These are phyloP conservation scores for Globisporangium uncinulatum DNA, from an alignment of 352 stramenopile species.

Conservation along the genomic window DNA sequence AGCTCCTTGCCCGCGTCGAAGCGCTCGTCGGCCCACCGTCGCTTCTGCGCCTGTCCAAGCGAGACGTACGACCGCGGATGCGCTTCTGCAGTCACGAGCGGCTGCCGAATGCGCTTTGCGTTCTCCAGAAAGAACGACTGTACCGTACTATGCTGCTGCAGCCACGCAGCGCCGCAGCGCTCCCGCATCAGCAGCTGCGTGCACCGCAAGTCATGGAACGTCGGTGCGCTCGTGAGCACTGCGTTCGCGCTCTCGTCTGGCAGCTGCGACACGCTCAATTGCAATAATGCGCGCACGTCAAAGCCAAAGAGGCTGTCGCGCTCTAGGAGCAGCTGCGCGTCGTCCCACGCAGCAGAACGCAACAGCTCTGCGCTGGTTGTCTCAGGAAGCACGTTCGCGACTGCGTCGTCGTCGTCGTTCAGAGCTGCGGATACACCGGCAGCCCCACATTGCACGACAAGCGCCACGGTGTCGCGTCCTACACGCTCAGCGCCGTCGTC, in stretches of 20 bases:
- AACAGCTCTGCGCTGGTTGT: not conserved
- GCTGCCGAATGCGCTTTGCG: no score
- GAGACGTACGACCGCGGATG: slow-evolving; percentile 25
- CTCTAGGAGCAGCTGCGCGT: not conserved
- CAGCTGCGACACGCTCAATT: not conserved
- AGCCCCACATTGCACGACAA: slow-evolving; percentile 1
- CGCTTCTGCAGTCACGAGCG: not conserved
- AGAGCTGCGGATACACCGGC: not conserved
- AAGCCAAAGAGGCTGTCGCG: slow-evolving; percentile 18
- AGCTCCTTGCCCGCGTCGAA: slow-evolving; percentile 21
- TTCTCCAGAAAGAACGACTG: slow-evolving; percentile 12
- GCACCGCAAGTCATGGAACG: slow-evolving; percentile 22
- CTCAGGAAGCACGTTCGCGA: not conserved
- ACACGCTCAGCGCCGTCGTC: slow-evolving; percentile 9
- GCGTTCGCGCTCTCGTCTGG: slow-evolving; percentile 13
- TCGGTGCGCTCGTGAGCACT: slow-evolving; percentile 11
- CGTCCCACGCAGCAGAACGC: not conserved
- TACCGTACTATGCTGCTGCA: not conserved
- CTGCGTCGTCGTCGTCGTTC: not conserved
- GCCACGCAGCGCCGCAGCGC: slow-evolving; percentile 1
- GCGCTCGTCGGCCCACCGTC: slow-evolving; percentile 29
- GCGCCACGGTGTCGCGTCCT: slow-evolving; percentile 11
- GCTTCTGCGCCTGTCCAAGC: slow-evolving; percentile 29
- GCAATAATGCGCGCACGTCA: slow-evolving; percentile 11
- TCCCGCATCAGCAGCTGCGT: slow-evolving; percentile 18